A percentile compares a stretch with the other conserved stretches of the same genome.
Conservation (phyloP, 768 basidiomycete species). For the Rhizopogon roseolus region DNA sequence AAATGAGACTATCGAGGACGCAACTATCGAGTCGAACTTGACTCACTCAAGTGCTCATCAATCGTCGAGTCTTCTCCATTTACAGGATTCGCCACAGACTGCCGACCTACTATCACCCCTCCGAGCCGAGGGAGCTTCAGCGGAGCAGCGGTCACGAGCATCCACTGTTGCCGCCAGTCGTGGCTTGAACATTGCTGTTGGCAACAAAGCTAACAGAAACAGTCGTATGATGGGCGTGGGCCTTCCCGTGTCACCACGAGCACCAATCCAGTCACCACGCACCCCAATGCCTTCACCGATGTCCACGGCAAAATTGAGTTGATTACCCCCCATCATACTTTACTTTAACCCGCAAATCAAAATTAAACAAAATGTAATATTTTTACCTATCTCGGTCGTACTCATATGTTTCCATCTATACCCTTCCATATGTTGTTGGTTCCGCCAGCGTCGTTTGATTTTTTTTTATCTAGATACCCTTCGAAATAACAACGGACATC, state of each 20-base stretch:
- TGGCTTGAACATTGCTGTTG: conserved; percentile 64
- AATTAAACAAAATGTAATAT: neutral
- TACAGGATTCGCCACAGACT: conserved; percentile 28
- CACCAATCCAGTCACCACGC: conserved; percentile 8
- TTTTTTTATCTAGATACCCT: conserved; percentile 15
- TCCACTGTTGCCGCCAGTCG: conserved; percentile 59
- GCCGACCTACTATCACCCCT: conserved; percentile 13
- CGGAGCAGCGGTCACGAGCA: conserved; percentile 43
- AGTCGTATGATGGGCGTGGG: conserved; percentile 62
- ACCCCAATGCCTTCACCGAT: conserved; percentile 15
- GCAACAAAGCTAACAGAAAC: conserved; percentile 56
- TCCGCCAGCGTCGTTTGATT: conserved; percentile 3
- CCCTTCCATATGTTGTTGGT: conserved; percentile 13
- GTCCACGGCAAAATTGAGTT: conserved; percentile 22
- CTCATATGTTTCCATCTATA: conserved; percentile 20
- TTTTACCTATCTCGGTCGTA: conserved; percentile 9
- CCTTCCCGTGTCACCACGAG: conserved; percentile 45
- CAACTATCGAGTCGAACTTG: conserved; percentile 37
- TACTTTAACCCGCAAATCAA: neutral
- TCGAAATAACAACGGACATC: neutral
- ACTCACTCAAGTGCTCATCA: conserved; percentile 37
- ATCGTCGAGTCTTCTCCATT: conserved; percentile 30
- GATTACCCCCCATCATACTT: neutral
- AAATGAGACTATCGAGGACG: conserved; percentile 64
- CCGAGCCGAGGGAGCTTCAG: conserved; percentile 22